A percentile compares a stretch with the other conserved stretches of the same genome.
Conservation (phyloP, 306 rosid genomes). For the Cicer cuneatum region DNA sequence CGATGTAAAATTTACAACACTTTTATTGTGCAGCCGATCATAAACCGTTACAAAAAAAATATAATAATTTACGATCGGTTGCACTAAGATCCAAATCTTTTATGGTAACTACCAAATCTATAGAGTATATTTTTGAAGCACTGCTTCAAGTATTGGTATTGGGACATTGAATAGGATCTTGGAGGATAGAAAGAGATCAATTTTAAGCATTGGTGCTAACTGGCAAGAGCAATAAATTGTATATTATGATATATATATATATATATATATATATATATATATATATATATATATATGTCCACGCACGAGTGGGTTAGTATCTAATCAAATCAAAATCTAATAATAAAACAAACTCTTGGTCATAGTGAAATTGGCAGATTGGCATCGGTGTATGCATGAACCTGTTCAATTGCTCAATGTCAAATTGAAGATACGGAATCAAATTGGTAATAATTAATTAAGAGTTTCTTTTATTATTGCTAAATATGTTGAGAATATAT, state of each 20-base stretch:
- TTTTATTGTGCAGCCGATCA: too few species aligned
- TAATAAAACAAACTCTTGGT: slow-evolving; percentile 37
- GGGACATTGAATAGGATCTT: slow-evolving; percentile 53
- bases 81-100: too few species aligned
- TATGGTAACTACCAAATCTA: slow-evolving; percentile 44
- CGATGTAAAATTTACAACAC: too few species aligned
- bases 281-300: slow-evolving; percentile 33
- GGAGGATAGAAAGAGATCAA: slow-evolving; percentile 33
- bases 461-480: slow-evolving; percentile 4
- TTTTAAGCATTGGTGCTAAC: slow-evolving; percentile 33
- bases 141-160: slow-evolving; percentile 62
- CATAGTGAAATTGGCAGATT: slow-evolving; percentile 33
- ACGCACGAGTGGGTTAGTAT: slow-evolving; percentile 60
- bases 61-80: too few species aligned
- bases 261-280: too few species aligned
- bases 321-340: slow-evolving; percentile 49
- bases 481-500: not conserved
- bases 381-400: slow-evolving; percentile 42
- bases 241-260: too few species aligned
- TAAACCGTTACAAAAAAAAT: too few species aligned
- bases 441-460: slow-evolving; percentile 13
- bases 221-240: slow-evolving; percentile 40
- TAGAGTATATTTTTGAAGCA: slow-evolving; percentile 17
- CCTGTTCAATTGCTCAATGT: slow-evolving; percentile 11
- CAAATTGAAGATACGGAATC: slow-evolving; percentile 42